phyloP scores from a whole-genome alignment of 2,329 filamentous ascomycete species.

The Hypoxylon sp. region DNA sequence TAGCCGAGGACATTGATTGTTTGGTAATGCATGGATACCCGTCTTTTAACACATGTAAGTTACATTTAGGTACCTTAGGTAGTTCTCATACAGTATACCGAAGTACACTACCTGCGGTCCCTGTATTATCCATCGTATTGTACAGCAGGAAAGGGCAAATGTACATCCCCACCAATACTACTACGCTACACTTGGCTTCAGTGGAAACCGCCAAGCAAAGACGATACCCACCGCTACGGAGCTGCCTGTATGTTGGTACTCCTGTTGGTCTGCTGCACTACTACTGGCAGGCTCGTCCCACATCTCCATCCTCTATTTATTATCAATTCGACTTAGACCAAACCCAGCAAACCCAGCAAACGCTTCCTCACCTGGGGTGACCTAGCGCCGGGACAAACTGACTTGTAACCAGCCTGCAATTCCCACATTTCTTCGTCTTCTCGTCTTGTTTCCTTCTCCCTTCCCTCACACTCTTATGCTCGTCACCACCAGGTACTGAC shows the following conservation, averaged over 20 bases:
- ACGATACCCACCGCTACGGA: constrained; percentile 44
- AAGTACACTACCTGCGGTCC: constrained; percentile 19
- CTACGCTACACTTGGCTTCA: constrained; percentile 28
- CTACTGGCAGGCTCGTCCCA: constrained; percentile 31
- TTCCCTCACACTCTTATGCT: constrained; percentile 25
- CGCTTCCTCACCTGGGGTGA: constrained; percentile 48
- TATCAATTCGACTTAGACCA: constrained; percentile 36
- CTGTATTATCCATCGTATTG: constrained; percentile 19
- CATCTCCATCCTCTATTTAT: constrained; percentile 37
- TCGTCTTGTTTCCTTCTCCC: constrained; percentile 31
- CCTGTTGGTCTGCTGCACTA: constrained; percentile 26
- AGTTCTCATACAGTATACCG: constrained; percentile 36
- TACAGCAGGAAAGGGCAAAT: constrained; percentile 6
- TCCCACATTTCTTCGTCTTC: constrained; percentile 48
- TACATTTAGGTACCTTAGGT: constrained; percentile 7
- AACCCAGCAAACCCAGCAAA: constrained; percentile 30
- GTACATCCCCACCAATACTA: constrained; percentile 31
- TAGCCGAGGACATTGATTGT: constrained; percentile 34
- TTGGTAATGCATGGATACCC: constrained; percentile 30
- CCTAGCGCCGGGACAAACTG: constrained; percentile 51
- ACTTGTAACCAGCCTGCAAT: constrained; percentile 42
- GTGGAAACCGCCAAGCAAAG: constrained; percentile 43
- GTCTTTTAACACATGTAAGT: background rate
- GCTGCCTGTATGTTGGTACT: constrained; percentile 37
- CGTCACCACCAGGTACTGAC: constrained; percentile 8